Percentiles rank a stretch among this genome's conserved stretches.
Evolutionary conservation across 805 yeast genomes (phyloP).

Genomic region (Scheffersomyces coipomensis): DNA sequence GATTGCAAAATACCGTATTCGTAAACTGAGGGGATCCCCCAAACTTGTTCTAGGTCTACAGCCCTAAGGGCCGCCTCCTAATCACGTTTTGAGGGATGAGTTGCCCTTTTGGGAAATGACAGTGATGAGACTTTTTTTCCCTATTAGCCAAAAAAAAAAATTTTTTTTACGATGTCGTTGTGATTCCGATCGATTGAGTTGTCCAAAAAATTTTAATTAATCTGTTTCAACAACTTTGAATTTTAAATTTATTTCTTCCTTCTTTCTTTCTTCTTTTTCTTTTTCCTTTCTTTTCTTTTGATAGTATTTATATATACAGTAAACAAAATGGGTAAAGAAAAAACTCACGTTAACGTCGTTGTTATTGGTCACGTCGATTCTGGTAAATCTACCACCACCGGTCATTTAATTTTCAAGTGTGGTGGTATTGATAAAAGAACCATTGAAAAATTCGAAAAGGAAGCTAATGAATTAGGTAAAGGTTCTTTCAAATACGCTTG

Average conservation of each 20-base stretch:
- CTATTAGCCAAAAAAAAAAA: no score
- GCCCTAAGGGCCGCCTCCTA: no score
- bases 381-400: conserved; percentile 89
- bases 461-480: conserved; percentile 96
- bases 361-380: conserved; percentile 99
- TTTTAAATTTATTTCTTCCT: conserved; percentile 3
- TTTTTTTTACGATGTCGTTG: no score
- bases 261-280: conserved; percentile 6
- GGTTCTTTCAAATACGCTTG: conserved; percentile 98
- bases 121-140: no score
- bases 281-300: not conserved
- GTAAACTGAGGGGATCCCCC: no score
- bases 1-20: no score
- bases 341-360: conserved; percentile 98
- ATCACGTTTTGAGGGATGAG: no score
- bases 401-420: conserved; percentile 98
- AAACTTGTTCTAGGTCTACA: no score
- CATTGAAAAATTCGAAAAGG: conserved; percentile 97
- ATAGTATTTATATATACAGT: conserved; percentile 35
- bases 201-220: no score
- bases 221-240: no score
- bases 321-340: conserved; percentile 77
- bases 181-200: no score
- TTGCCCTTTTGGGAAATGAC: no score
- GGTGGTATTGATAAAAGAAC: conserved; percentile 99